Conservation (phyloP, 2,329 filamentous ascomycete genomes). For the Curvularia sp. region DNA sequence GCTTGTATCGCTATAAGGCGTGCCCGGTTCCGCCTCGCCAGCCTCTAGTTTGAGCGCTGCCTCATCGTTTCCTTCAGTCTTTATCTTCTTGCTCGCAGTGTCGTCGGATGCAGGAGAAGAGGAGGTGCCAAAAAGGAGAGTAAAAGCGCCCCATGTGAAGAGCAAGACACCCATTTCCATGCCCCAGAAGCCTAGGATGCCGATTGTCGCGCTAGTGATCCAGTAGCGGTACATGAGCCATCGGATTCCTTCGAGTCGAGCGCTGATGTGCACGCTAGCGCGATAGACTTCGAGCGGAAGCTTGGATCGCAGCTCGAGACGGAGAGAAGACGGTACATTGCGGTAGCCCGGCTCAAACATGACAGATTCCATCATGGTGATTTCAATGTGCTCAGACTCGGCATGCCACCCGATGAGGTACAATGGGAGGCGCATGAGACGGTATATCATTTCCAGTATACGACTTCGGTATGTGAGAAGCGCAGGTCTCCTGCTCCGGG, state of each 20-base stretch:
- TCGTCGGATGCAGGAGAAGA: not conserved
- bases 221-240: slow-evolving; percentile 84
- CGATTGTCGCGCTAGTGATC: slow-evolving; percentile 70
- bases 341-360: slow-evolving; percentile 65
- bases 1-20: slow-evolving; percentile 55
- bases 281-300: slow-evolving; percentile 78
- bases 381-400: slow-evolving; percentile 68
- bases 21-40: slow-evolving; percentile 26
- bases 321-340: slow-evolving; percentile 61
- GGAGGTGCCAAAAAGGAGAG: slow-evolving; percentile 47
- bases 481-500: slow-evolving; percentile 71
- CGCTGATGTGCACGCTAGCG: slow-evolving; percentile 72
- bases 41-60: slow-evolving; percentile 6
- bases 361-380: slow-evolving; percentile 77
- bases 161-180: slow-evolving; percentile 73
- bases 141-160: slow-evolving; percentile 68
- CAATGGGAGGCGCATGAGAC: slow-evolving; percentile 62
- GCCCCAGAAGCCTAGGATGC: slow-evolving; percentile 77
- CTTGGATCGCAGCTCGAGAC: slow-evolving; percentile 74
- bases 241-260: slow-evolving; percentile 75
- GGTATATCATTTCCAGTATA: slow-evolving; percentile 38
- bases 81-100: slow-evolving; percentile 6
- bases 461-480: slow-evolving; percentile 79
- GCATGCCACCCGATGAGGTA: slow-evolving; percentile 71
- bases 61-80: slow-evolving; percentile 13